phyloP scores from a whole-genome alignment of 2,329 filamentous ascomycete species.

The Nemania sp. region DNA sequence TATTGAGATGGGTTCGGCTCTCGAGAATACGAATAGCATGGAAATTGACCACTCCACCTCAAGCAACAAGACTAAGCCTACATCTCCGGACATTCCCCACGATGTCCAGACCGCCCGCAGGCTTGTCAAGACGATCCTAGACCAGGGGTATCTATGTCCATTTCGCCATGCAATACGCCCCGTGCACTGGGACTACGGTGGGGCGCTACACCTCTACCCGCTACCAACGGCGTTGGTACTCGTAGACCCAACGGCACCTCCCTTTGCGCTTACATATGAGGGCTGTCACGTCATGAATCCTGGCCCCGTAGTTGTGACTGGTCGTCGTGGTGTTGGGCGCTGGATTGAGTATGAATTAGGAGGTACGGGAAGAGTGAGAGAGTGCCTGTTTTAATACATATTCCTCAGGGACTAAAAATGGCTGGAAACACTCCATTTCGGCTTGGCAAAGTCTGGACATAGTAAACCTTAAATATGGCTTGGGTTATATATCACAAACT shows the following conservation, averaged over 20 bases:
- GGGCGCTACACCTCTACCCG: constrained; percentile 84
- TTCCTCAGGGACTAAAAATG: not conserved
- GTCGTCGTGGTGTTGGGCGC: constrained; percentile 74
- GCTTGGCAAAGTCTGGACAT: constrained; percentile 15
- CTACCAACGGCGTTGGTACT: constrained; percentile 86
- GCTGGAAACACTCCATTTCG: not conserved
- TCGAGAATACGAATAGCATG: constrained; percentile 54
- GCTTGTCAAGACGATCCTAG: constrained; percentile 89
- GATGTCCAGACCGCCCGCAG: constrained; percentile 74
- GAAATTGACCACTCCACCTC: constrained; percentile 56
- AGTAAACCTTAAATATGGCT: constrained; percentile 20
- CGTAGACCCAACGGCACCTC: constrained; percentile 82
- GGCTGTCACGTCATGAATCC: constrained; percentile 97
- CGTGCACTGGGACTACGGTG: constrained; percentile 88
- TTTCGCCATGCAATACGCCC: constrained; percentile 85
- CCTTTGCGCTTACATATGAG: constrained; percentile 92
- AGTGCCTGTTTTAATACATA: constrained; percentile 66
- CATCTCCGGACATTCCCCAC: constrained; percentile 53
- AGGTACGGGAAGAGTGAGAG: constrained; percentile 70
- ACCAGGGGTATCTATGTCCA: constrained; percentile 89
- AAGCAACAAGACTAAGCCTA: constrained; percentile 19
- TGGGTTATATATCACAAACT: constrained; percentile 13
- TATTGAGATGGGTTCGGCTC: constrained; percentile 51
- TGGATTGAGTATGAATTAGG: constrained; percentile 91
- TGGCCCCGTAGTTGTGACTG: constrained; percentile 77